Conservation (phyloP, 2,329 filamentous ascomycete species). For the Elsinoe perseae region DNA sequence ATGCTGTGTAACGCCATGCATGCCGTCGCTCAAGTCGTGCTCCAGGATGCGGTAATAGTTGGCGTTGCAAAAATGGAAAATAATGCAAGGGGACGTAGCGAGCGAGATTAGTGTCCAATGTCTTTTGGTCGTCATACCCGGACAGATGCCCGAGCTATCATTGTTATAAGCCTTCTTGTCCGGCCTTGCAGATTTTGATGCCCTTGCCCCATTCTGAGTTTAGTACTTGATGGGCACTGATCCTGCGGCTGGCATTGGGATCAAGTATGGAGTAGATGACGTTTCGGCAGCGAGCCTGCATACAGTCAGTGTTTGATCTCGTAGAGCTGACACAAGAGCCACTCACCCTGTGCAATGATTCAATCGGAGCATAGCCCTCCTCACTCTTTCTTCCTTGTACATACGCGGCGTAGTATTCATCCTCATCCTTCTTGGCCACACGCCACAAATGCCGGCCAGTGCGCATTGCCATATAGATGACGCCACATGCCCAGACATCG, state of each 20-base stretch:
- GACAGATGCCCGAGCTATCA: constrained; percentile 8
- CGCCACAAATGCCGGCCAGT: constrained; percentile 94
- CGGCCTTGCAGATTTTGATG: constrained; percentile 93
- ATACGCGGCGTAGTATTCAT: constrained; percentile 94
- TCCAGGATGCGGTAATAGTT: background rate
- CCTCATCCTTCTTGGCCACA: constrained; percentile 91
- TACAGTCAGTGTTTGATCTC: constrained; percentile 19
- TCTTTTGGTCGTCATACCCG: background rate
- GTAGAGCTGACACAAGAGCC: constrained; percentile 1
- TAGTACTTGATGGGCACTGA: constrained; percentile 91
- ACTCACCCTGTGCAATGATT: constrained; percentile 87
- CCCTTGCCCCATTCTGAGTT: constrained; percentile 98
- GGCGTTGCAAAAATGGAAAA: background rate
- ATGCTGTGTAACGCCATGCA: constrained; percentile 14
- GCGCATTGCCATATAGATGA: constrained; percentile 99
- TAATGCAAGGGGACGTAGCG: background rate
- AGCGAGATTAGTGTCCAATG: background rate
- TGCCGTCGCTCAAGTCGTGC: constrained; percentile 9
- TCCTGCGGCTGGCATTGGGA: constrained; percentile 82
- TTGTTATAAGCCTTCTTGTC: constrained; percentile 80
- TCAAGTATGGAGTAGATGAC: constrained; percentile 98
- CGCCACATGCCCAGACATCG: constrained; percentile 95
- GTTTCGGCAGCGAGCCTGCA: constrained; percentile 87
- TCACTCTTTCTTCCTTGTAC: constrained; percentile 88
- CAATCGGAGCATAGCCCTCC: constrained; percentile 92